These are phyloP conservation scores for Penicillium crustosum DNA, from an alignment of 2,329 filamentous ascomycete species.

Conservation along the genomic window DNA sequence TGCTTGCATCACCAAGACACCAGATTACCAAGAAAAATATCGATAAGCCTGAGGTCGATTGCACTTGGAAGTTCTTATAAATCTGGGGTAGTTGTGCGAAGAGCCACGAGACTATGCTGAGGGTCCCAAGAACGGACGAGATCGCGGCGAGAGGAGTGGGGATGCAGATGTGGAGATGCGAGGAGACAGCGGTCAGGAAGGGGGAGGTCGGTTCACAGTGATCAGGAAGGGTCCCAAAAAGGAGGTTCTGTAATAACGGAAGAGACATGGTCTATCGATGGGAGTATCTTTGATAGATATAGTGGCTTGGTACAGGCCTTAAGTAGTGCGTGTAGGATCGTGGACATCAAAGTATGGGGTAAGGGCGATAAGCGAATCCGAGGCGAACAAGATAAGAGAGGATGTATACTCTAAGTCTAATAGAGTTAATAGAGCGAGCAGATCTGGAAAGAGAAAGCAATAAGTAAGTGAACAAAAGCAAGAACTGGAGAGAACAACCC, in stretches of 20 bases:
- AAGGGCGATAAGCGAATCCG: conserved; percentile 10
- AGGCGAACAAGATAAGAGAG: neutral
- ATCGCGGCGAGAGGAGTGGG: conserved; percentile 63
- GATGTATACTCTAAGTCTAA: neutral
- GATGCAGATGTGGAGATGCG: conserved; percentile 61
- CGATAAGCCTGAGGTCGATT: conserved; percentile 64
- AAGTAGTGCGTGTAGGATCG: neutral
- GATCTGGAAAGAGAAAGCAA: neutral
- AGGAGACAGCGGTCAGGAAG: conserved; percentile 58
- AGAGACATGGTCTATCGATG: conserved; percentile 29
- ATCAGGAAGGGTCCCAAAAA: conserved; percentile 48
- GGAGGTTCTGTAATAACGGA: conserved; percentile 29
- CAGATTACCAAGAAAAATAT: conserved; percentile 66
- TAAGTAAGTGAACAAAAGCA: neutral
- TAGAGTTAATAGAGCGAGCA: neutral
- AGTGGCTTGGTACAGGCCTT: neutral
- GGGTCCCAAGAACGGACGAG: conserved; percentile 59
- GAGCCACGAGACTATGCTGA: conserved; percentile 67
- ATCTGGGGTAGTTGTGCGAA: conserved; percentile 70
- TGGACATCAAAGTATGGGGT: conserved; percentile 4
- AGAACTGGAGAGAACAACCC: neutral
- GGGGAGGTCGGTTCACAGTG: conserved; percentile 61
- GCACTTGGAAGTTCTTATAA: conserved; percentile 64
- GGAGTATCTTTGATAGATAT: neutral
- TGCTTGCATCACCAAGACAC: conserved; percentile 64